phyloP scores from a whole-genome alignment of 768 basidiomycete genomes.

The Hirschioporus abietinus region DNA sequence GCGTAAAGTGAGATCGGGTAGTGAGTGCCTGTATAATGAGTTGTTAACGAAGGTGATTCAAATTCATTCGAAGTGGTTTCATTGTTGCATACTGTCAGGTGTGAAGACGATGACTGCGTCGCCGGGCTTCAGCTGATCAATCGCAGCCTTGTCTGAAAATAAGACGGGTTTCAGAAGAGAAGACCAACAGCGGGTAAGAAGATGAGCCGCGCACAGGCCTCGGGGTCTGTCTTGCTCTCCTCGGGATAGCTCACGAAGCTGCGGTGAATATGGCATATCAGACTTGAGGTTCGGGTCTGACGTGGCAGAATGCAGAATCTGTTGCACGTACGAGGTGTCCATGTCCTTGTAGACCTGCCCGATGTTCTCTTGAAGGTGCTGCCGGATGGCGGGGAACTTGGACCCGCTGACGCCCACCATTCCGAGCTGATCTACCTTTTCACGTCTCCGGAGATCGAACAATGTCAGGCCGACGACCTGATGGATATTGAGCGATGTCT shows the following conservation, averaged over 20 bases:
- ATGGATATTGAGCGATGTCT: constrained; percentile 12
- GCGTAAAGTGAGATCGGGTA: constrained; percentile 83
- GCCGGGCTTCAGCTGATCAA: constrained; percentile 70
- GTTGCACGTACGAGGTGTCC: constrained; percentile 63
- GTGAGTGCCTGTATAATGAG: constrained; percentile 57
- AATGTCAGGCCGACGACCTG: constrained; percentile 87
- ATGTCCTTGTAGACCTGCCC: constrained; percentile 80
- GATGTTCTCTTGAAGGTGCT: constrained; percentile 80
- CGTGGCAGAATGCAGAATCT: background rate
- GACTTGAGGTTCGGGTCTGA: background rate
- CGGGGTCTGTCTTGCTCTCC: constrained; percentile 58
- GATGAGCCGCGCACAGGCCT: constrained; percentile 64
- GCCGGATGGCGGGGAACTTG: constrained; percentile 82
- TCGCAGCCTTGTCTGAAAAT: constrained; percentile 72
- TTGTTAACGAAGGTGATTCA: background rate
- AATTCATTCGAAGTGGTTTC: background rate
- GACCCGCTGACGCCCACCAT: constrained; percentile 90
- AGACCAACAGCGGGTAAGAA: constrained; percentile 16
- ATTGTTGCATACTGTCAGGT: constrained; percentile 63
- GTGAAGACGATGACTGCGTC: constrained; percentile 94
- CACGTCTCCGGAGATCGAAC: constrained; percentile 81
- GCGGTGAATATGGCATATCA: constrained; percentile 4
- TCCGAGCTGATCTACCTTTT: constrained; percentile 73
- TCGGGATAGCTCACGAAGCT: constrained; percentile 82
- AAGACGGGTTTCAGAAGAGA: background rate